A percentile compares a stretch with the other conserved stretches of the same genome.
Evolutionary conservation across 2,329 filamentous ascomycete genomes (phyloP).

Genomic region (Ustilaginoidea virens): DNA sequence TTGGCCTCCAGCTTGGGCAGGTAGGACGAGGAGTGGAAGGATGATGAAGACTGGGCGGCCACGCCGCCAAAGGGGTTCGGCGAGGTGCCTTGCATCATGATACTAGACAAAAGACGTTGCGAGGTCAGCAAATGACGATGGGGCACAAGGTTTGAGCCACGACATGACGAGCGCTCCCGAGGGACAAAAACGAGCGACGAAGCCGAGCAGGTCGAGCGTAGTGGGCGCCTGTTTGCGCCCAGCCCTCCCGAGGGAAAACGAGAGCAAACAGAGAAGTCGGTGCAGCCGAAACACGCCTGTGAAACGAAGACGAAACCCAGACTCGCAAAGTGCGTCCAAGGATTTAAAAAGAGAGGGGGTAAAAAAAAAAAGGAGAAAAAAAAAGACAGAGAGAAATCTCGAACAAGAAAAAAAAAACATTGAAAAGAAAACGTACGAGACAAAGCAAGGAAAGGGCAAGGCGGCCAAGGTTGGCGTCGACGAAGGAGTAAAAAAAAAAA

Average conservation of each 20-base stretch:
- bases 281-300: too few relatives aligned
- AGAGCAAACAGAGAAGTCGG: neutral
- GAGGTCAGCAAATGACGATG: neutral
- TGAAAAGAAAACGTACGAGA: too few relatives aligned
- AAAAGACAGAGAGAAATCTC: conserved; percentile 2
- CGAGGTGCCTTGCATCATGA: conserved; percentile 93
- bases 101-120: conserved; percentile 34
- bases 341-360: neutral
- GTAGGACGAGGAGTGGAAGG: conserved; percentile 92
- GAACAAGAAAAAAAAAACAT: too few relatives aligned
- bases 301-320: neutral
- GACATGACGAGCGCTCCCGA: too few relatives aligned
- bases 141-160: too few relatives aligned
- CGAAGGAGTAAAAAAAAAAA: too few relatives aligned
- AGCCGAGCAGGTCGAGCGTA: too few relatives aligned
- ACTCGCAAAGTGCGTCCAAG: neutral
- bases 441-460: conserved; percentile 7
- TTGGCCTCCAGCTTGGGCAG: conserved; percentile 91
- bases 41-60: conserved; percentile 59
- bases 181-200: too few relatives aligned
- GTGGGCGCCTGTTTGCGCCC: too few relatives aligned
- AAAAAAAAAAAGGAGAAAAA: neutral
- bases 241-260: neutral
- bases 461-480: too few relatives aligned
- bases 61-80: conserved; percentile 46